Evolutionary conservation across 148 eudicot species (phyloP).

Genomic region (Beta vulgaris): DNA sequence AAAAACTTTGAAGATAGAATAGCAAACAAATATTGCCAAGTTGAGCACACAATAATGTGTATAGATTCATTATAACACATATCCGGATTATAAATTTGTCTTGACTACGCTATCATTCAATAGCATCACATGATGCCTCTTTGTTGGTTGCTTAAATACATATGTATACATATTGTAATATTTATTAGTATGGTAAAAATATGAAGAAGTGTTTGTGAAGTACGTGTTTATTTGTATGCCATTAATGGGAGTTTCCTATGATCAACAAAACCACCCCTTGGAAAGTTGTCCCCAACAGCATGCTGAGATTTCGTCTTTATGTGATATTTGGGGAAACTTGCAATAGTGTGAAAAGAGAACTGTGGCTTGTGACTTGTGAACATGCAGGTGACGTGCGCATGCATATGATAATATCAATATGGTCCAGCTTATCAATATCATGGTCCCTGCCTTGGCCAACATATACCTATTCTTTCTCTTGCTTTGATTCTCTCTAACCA

Average conservation of each 20-base stretch:
- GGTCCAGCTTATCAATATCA: constrained; percentile 20
- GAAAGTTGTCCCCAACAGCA: constrained; percentile 23
- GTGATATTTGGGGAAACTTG: constrained; percentile 8
- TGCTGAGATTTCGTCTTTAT: constrained; percentile 10
- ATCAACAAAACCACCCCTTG: constrained; percentile 1
- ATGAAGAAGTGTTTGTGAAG: background rate
- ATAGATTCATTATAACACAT: too few species aligned
- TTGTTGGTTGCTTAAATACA: constrained; percentile 7
- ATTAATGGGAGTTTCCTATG: constrained; percentile 31
- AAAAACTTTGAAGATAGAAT: constrained; percentile 6
- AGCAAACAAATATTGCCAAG: constrained; percentile 1
- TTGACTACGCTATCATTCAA: constrained; percentile 17
- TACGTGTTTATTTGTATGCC: constrained; percentile 7
- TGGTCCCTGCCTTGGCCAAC: constrained; percentile 22
- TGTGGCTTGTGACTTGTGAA: constrained; percentile 25
- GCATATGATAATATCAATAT: constrained; percentile 25
- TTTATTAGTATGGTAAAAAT: background rate
- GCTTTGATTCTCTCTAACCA: too few species aligned
- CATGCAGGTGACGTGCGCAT: constrained; percentile 34
- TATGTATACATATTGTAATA: background rate
- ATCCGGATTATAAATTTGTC: constrained; percentile 21
- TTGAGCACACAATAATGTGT: constrained; percentile 2
- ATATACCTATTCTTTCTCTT: background rate
- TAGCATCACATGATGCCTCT: constrained; percentile 29
- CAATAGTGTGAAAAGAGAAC: background rate